Base-by-base conservation (phyloP, 495 filamentous ascomycete genomes). In the Penicillium lagena region DNA sequence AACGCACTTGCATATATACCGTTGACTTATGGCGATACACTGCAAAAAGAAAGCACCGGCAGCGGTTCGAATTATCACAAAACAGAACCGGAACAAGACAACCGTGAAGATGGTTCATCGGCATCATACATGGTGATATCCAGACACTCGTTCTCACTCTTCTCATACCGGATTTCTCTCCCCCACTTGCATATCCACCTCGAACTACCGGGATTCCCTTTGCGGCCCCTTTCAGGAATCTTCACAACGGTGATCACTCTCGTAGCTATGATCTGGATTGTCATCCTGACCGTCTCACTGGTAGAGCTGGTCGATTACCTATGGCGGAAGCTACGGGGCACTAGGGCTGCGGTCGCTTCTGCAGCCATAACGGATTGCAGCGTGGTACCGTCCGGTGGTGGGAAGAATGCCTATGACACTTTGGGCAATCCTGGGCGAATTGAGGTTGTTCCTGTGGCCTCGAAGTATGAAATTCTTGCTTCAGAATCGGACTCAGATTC, bases 251-350 rank as follows among this genome's bases (percentile, higher is more conserved):
- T 59, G 3, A 51, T 50, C 7, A 39, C 59, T 31, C 45, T 63
- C 9, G 38, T 62, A 14, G 41, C 39, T 4, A 35, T 66, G 46
- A 48, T 59, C 1, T 61, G 59, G 60, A 32, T 66, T 32, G 53
- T 54, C 1, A 51, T 66, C 7, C 39, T 66, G 8, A 49, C 44
- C 2, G 46, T 66, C 32, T 57, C 50, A 3, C 8, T 66, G 28
- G 46, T 63, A 6, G 62, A 63, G 35, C 32, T 56, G 12, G 52
- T 46, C 0, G 56, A 47, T 35, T 52, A 51, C 36, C 9, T 61
- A 11, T 63, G 55, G 54, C 47, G n/a, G 32, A 10, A 34, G 22
- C 22, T 2, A 4, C 22, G 2, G 22, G 4, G 22, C 4, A 4
- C 22, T 22, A 6, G 22, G 22, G 22, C 22, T 22, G 22, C 22